Evolutionary conservation across 202 grass and related monocot genomes (phyloP).

Genomic region (Miscanthus sacchariflorus): DNA sequence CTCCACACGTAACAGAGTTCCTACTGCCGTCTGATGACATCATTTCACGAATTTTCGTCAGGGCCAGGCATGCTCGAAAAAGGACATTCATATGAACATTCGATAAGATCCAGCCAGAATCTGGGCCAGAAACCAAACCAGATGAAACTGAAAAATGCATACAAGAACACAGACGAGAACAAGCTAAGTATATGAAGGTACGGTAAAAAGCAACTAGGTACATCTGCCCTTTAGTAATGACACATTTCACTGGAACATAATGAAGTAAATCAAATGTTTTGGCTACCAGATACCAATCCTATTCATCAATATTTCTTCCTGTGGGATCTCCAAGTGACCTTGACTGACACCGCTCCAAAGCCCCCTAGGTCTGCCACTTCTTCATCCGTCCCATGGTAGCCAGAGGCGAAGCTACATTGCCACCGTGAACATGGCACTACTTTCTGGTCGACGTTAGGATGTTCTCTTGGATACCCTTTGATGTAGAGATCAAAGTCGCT

Average conservation of each 20-base stretch:
- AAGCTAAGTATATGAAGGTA: too few species aligned
- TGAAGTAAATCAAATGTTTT: not conserved
- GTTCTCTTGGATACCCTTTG: not conserved
- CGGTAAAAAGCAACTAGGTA: not conserved
- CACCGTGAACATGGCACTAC: not conserved
- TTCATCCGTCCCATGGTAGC: constrained; percentile 14
- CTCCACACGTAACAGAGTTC: not conserved
- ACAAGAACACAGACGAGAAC: too few species aligned
- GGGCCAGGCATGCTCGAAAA: too few species aligned
- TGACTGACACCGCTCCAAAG: constrained; percentile 8
- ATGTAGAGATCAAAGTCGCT: constrained; percentile 18
- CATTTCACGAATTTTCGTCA: too few species aligned
- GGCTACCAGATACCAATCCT: too few species aligned
- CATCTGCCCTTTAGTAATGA: not conserved
- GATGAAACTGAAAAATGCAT: too few species aligned
- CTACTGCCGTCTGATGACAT: not conserved
- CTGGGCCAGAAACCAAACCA: too few species aligned
- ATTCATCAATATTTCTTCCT: not conserved
- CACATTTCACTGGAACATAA: not conserved
- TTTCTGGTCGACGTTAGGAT: not conserved
- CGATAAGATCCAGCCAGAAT: too few species aligned
- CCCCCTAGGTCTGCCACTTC: not conserved
- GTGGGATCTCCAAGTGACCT: not conserved
- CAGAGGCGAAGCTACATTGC: not conserved
- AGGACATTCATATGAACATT: too few species aligned